A percentile compares a stretch with the other conserved stretches of the same genome.
Evolutionary conservation across 1,284 basidiomycete genomes (phyloP).

Genomic region (Gymnopus androsaceus): DNA sequence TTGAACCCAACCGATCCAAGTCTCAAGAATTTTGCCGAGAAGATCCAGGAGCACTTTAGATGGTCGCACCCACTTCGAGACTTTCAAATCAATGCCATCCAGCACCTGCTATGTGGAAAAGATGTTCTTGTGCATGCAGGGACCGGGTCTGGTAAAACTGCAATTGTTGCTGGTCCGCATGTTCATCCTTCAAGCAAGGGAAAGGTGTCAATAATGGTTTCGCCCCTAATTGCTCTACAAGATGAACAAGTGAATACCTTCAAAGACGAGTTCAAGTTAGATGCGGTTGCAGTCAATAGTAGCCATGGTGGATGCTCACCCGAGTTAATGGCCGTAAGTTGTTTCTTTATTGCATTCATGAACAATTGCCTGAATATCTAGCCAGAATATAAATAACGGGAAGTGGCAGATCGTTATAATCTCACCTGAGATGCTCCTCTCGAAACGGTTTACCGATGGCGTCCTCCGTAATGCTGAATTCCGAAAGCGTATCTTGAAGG

Average conservation of each 20-base stretch:
- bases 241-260: slow-evolving; percentile 23
- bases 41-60: too few species aligned
- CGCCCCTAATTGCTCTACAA: slow-evolving; percentile 21
- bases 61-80: too few species aligned
- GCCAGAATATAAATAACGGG: slow-evolving; percentile 31
- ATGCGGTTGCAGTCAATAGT: slow-evolving; percentile 21
- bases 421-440: slow-evolving; percentile 42
- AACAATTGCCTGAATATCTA: neutral
- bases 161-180: slow-evolving; percentile 34
- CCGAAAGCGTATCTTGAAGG: slow-evolving; percentile 25
- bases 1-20: too few species aligned
- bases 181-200: slow-evolving; percentile 22
- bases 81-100: slow-evolving; percentile 26
- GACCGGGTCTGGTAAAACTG: slow-evolving; percentile 36
- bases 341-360: too few species aligned
- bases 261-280: slow-evolving; percentile 18
- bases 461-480: slow-evolving; percentile 35
- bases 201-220: slow-evolving; percentile 21
- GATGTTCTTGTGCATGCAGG: slow-evolving; percentile 36
- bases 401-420: slow-evolving; percentile 38
- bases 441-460: slow-evolving; percentile 30
- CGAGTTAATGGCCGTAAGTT: slow-evolving; percentile 18
- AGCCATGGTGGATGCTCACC: slow-evolving; percentile 19
- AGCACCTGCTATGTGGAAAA: slow-evolving; percentile 24
- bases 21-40: too few species aligned